Evolutionary conservation across 768 basidiomycete species (phyloP).

Genomic region (Collybia sordida): DNA sequence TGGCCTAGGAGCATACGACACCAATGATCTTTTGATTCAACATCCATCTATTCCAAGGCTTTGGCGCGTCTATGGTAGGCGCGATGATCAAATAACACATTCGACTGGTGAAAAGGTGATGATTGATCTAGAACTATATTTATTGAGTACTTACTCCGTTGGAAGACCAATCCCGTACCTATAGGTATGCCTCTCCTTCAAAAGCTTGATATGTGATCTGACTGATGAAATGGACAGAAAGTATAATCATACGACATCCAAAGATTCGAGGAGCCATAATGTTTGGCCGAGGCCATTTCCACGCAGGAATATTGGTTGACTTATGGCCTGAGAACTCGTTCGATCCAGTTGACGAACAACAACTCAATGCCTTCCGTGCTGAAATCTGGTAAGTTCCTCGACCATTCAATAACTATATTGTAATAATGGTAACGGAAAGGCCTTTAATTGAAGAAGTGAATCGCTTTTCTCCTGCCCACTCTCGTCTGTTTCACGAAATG

Average conservation of each 20-base stretch:
- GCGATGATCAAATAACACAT: conserved; percentile 29
- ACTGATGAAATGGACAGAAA: not conserved
- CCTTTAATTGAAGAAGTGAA: conserved; percentile 42
- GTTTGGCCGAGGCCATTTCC: conserved; percentile 36
- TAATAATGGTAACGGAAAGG: conserved; percentile 17
- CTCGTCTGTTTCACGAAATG: conserved; percentile 52
- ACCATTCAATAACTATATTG: too few relatives aligned
- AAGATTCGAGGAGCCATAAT: conserved; percentile 33
- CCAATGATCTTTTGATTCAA: conserved; percentile 37
- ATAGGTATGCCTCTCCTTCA: conserved; percentile 11
- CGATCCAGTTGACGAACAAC: conserved; percentile 23
- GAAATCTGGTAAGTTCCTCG: conserved; percentile 25
- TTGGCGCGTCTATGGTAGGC: conserved; percentile 40
- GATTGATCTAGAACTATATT: not conserved
- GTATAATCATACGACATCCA: not conserved
- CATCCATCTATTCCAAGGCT: conserved; percentile 40
- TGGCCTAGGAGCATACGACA: conserved; percentile 38
- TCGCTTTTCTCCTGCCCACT: conserved; percentile 33
- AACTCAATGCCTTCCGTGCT: conserved; percentile 29
- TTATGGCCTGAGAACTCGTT: conserved; percentile 19
- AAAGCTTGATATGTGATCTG: too few relatives aligned
- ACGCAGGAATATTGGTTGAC: conserved; percentile 29
- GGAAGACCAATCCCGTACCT: conserved; percentile 14
- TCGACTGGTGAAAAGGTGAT: conserved; percentile 30
- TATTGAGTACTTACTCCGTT: conserved; percentile 17